Conservation (phyloP, 805 yeast species). For the Yarrowia bubula region DNA sequence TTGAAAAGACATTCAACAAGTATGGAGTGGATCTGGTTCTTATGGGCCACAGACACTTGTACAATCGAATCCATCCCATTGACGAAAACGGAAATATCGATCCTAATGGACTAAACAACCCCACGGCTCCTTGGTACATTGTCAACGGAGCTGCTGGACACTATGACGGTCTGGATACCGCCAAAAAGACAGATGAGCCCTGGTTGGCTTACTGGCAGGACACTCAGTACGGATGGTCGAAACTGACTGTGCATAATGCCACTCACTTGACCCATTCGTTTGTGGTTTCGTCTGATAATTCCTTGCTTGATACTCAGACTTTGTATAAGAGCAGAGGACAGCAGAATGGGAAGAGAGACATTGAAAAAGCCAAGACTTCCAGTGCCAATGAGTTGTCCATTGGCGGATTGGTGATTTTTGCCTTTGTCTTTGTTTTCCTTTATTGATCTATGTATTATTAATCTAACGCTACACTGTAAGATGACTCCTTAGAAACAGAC, state of each 20-base stretch:
- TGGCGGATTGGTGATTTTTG: not conserved
- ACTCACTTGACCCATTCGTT: constrained; percentile 39
- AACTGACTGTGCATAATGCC: constrained; percentile 37
- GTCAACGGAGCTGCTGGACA: constrained; percentile 39
- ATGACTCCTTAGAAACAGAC: not conserved
- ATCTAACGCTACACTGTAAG: too few relatives aligned
- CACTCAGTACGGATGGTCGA: constrained; percentile 36
- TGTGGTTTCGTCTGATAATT: constrained; percentile 34
- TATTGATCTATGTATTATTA: not conserved
- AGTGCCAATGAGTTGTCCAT: not conserved
- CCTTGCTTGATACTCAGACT: constrained; percentile 36
- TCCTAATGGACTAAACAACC: constrained; percentile 37
- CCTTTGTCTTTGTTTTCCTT: not conserved
- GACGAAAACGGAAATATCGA: constrained; percentile 33
- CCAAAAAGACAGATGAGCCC: constrained; percentile 22
- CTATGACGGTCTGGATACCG: constrained; percentile 36
- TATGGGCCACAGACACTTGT: constrained; percentile 35
- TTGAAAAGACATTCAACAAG: constrained; percentile 32
- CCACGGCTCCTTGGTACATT: constrained; percentile 38
- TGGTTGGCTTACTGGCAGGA: constrained; percentile 27
- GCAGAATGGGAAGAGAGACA: not conserved
- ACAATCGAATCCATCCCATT: constrained; percentile 34
- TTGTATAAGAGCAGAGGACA: constrained; percentile 32
- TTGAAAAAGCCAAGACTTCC: not conserved
- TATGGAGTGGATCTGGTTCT: constrained; percentile 35